Evolutionary conservation across 2,329 filamentous ascomycete genomes (phyloP), one percentile per base, ranked within the genome.

Genomic region (Diaporthe amygdali): DNA sequence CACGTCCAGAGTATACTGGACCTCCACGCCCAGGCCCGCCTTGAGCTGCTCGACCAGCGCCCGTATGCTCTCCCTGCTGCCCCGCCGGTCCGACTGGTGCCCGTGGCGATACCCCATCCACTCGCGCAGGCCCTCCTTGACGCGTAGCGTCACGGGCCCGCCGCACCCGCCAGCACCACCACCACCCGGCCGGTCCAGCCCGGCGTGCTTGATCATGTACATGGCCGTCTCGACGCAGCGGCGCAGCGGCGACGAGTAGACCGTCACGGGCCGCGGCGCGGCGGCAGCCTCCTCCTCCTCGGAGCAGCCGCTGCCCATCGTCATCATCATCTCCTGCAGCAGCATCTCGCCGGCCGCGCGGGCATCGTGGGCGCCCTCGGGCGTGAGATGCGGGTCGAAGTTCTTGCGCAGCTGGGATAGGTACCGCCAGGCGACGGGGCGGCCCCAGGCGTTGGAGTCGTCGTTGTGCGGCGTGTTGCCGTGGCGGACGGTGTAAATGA

Each of bases 111-210:
- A 71, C 5, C 71, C 71, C 68, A 68, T 71, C 71, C 71, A 72
- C 55, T 72, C 71, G 25, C 71, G 71, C 12, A 72, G 64, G 17
- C 71, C 68, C 12, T 72, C 71, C 39, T 71, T 71, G 55, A 72
- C 25, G 12, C 46, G 32, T 20, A 72, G 64, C 9, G 20, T 30
- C 3, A 68, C n/a, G 1, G 32, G 20, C 3, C 20, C 10, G 3
- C 15, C 20, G 2, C 15, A 5, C 12, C 25, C 25, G 12, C 39
- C 64, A 9, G 9, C 12, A 0, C 25, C 25, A 6, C 39, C 64
- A 9, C 5, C 12, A 0, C 10, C 15, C 4, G 25, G 49, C 17
- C 7, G 27, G 14, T 22, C 30, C 30, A 54, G 25, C 5, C 49
- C 30, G 12, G 67, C 34, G 8, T 68, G 22, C n/a, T 52, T 52